Conservation (phyloP, 768 basidiomycete genomes). For the Royoungia palumana region DNA sequence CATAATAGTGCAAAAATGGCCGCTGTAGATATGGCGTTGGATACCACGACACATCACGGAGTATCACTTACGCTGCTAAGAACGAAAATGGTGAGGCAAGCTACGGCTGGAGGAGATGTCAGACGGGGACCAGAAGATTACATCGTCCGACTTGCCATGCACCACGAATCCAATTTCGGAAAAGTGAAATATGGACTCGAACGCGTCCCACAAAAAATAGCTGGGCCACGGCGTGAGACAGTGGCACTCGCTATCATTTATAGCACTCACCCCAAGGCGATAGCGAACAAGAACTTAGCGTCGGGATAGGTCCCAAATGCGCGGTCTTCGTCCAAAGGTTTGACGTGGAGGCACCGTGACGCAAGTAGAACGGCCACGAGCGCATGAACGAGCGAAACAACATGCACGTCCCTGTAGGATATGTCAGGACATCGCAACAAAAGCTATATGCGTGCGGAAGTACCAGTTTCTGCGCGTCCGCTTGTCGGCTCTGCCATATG, state of each 20-base stretch:
- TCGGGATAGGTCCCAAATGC: slow-evolving; percentile 72
- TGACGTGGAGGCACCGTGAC: slow-evolving; percentile 46
- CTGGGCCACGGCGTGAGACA: slow-evolving; percentile 30
- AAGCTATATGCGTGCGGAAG: not conserved
- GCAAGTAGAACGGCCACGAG: slow-evolving; percentile 65
- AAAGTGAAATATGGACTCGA: slow-evolving; percentile 68
- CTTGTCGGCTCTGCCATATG: slow-evolving; percentile 46
- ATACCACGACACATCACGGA: not conserved
- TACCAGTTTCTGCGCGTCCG: slow-evolving; percentile 62
- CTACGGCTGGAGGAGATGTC: slow-evolving; percentile 40
- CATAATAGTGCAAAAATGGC: slow-evolving; percentile 80
- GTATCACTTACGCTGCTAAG: slow-evolving; percentile 62
- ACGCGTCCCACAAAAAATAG: slow-evolving; percentile 82
- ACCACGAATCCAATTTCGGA: slow-evolving; percentile 70
- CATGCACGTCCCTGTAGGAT: slow-evolving; percentile 56
- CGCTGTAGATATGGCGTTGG: slow-evolving; percentile 36
- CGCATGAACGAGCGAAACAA: slow-evolving; percentile 73
- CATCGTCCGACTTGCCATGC: slow-evolving; percentile 51
- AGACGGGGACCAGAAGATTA: not conserved
- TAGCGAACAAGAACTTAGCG: slow-evolving; percentile 57
- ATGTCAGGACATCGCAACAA: not conserved
- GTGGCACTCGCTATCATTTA: not conserved
- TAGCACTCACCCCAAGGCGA: slow-evolving; percentile 64
- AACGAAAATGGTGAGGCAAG: slow-evolving; percentile 62
- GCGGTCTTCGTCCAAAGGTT: slow-evolving; percentile 53